Conservation (phyloP, 371 early-diverging fungal species). For the Mortierella sp. region DNA sequence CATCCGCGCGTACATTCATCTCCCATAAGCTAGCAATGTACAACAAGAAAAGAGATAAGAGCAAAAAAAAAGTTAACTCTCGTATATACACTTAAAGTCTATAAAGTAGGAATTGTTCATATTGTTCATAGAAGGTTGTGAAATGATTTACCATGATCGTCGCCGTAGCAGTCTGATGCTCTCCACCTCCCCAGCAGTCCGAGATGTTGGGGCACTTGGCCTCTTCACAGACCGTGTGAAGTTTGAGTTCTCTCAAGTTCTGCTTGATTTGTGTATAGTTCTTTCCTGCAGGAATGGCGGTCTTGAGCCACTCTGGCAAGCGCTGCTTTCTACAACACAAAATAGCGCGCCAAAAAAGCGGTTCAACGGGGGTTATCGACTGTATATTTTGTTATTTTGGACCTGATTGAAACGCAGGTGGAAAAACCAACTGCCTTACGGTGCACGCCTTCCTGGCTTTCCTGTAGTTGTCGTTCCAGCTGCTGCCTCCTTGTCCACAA, state of each 20-base stretch:
- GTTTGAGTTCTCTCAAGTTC: slow-evolving; percentile 91
- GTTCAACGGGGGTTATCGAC: too few relatives aligned
- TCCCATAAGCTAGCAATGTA: slow-evolving; percentile 86
- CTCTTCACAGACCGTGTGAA: slow-evolving; percentile 96
- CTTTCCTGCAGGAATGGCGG: slow-evolving; percentile 89
- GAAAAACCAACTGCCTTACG: slow-evolving; percentile 20
- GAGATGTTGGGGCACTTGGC: slow-evolving; percentile 98
- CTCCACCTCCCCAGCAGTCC: slow-evolving; percentile 98
- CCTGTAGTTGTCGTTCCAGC: slow-evolving; percentile 22
- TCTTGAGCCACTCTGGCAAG: slow-evolving; percentile 95
- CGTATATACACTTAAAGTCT: too few relatives aligned
- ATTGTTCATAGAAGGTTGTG: too few relatives aligned
- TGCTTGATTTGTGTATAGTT: slow-evolving; percentile 87
- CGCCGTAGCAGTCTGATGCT: slow-evolving; percentile 96
- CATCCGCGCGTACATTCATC: slow-evolving; percentile 98
- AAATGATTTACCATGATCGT: slow-evolving; percentile 98
- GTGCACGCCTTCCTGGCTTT: slow-evolving; percentile 32
- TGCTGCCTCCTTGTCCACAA: slow-evolving; percentile 58
- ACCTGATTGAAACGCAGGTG: too few relatives aligned
- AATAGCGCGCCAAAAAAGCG: background rate
- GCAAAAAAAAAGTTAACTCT: too few relatives aligned
- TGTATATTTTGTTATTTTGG: too few relatives aligned
- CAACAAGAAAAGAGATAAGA: background rate
- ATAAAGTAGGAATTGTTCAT: too few relatives aligned
- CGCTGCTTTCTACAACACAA: slow-evolving; percentile 65